Conservation (phyloP, 75 land plant species). For the Larix kaempferi region DNA sequence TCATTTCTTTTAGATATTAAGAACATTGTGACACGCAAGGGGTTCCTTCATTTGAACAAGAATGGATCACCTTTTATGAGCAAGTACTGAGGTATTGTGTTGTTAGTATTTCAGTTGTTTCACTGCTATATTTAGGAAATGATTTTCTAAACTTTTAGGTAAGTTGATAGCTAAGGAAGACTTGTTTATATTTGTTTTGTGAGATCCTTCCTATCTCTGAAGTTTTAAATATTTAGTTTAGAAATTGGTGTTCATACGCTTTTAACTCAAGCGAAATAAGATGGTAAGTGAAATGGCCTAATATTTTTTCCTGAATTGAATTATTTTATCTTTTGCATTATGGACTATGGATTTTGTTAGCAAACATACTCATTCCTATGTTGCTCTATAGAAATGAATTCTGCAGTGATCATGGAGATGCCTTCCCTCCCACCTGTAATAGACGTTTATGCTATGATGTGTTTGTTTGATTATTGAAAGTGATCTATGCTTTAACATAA, state of each 20-base stretch:
- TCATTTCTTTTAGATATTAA: conserved; percentile 13
- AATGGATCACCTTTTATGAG: conserved; percentile 38
- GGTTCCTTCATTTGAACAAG: conserved; percentile 28
- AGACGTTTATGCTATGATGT: not conserved
- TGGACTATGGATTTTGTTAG: not conserved
- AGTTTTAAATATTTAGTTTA: conserved; percentile 13
- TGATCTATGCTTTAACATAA: conserved; percentile 15
- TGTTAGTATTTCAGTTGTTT: conserved; percentile 4
- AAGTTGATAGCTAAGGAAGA: conserved; percentile 2
- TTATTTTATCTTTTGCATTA: not conserved
- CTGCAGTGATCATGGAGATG: conserved; percentile 6
- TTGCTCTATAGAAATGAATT: conserved; percentile 2
- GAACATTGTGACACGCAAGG: conserved; percentile 4
- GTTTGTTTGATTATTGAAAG: not conserved
- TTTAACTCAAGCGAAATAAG: conserved; percentile 8
- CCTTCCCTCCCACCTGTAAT: conserved; percentile 2
- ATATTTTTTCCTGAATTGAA: not conserved
- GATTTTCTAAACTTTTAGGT: conserved; percentile 2
- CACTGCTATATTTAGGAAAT: conserved; percentile 10
- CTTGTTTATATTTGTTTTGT: not conserved
- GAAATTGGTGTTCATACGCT: conserved; percentile 8
- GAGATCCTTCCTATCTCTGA: conserved; percentile 4
- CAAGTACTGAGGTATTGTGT: conserved; percentile 23
- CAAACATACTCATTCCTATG: not conserved
- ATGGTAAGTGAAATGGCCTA: conserved; percentile 10